Conservation (phyloP, 495 filamentous ascomycete genomes). For the Trichoderma asperelloides region DNA sequence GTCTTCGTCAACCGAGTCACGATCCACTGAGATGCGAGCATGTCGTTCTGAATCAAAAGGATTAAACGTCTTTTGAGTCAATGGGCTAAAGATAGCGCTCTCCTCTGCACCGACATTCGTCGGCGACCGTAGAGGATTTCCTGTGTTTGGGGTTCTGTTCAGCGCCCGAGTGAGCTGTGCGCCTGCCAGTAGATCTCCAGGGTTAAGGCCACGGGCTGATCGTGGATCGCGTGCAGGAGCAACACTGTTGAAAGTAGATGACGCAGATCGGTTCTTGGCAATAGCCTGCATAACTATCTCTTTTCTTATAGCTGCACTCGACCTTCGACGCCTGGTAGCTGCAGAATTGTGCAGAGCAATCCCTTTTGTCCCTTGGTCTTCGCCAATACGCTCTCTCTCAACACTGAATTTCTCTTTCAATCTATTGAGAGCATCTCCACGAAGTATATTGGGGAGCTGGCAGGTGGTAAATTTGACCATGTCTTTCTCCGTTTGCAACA, state of each 20-base stretch:
- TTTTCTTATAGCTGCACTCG: slow-evolving; percentile 67
- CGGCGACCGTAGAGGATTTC: not conserved
- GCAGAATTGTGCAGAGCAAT: slow-evolving; percentile 85
- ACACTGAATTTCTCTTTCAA: slow-evolving; percentile 88
- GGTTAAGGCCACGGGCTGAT: slow-evolving; percentile 42
- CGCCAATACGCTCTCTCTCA: slow-evolving; percentile 74
- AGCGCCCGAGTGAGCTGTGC: slow-evolving; percentile 60
- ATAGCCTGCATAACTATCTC: slow-evolving; percentile 69
- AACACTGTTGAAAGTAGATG: slow-evolving; percentile 14
- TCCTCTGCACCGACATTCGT: not conserved
- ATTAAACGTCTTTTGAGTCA: slow-evolving; percentile 48
- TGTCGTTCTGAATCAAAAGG: slow-evolving; percentile 51
- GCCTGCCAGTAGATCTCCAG: slow-evolving; percentile 74
- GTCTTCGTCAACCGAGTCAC: slow-evolving; percentile 78
- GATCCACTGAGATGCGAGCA: slow-evolving; percentile 44
- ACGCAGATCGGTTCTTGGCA: slow-evolving; percentile 31
- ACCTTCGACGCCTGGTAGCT: slow-evolving; percentile 55
- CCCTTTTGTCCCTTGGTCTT: slow-evolving; percentile 81
- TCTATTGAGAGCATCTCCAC: slow-evolving; percentile 72
- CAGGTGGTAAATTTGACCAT: slow-evolving; percentile 89
- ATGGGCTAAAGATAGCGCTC: slow-evolving; percentile 38
- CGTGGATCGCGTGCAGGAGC: slow-evolving; percentile 25
- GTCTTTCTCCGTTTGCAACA: slow-evolving; percentile 79
- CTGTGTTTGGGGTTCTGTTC: not conserved
- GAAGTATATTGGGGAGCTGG: slow-evolving; percentile 84